phyloP scores from a whole-genome alignment of 257 asterid species.

The Primulina eburnea region DNA sequence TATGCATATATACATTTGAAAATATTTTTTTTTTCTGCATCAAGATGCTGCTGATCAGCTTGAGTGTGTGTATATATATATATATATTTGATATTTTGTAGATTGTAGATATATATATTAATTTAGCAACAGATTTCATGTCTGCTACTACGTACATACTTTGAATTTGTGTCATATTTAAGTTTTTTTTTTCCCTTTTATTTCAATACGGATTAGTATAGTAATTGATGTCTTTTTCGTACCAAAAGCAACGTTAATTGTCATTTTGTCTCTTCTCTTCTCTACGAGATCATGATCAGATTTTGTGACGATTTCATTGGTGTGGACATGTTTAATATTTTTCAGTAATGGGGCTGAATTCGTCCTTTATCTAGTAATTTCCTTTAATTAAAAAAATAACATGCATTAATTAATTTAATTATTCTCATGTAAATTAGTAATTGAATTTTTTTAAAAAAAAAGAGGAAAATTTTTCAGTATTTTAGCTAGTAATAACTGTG shows the following conservation, averaged over 20 bases:
- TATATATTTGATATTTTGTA: too few relatives aligned
- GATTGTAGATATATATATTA: too few relatives aligned
- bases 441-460: too few relatives aligned
- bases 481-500: too few relatives aligned
- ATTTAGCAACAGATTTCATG: neutral
- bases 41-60: conserved; percentile 4
- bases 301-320: conserved; percentile 29
- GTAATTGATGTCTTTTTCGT: conserved; percentile 30
- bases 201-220: conserved; percentile 22
- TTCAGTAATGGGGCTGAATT: neutral
- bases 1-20: neutral
- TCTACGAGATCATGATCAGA: conserved; percentile 25
- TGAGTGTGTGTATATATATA: neutral
- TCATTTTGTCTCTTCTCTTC: conserved; percentile 35
- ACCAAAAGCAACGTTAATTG: conserved; percentile 23
- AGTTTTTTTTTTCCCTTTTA: conserved; percentile 24
- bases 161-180: neutral
- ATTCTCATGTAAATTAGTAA: too few relatives aligned
- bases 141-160: neutral
- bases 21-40: neutral
- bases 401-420: too few relatives aligned
- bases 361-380: neutral
- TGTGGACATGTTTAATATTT: neutral
- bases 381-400: too few relatives aligned
- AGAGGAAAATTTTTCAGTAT: too few relatives aligned